Conservation (phyloP, 148 eudicot genomes). For the Amaranthus cruentus region DNA sequence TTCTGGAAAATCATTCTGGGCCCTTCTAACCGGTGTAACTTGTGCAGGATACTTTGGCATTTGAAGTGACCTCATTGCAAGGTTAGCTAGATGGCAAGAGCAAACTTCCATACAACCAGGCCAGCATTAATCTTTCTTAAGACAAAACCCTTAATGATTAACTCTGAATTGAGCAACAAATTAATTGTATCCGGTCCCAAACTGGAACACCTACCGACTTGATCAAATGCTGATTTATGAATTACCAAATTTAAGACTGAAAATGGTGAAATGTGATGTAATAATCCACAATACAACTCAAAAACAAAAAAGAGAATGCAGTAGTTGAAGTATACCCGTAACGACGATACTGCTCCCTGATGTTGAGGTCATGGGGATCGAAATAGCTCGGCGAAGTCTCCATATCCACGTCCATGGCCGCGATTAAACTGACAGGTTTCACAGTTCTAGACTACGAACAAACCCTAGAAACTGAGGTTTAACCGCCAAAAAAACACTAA, state of each 20-base stretch:
- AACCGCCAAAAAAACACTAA: slow-evolving; percentile 20
- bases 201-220: background rate
- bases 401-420: slow-evolving; percentile 63
- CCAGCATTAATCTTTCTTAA: too few species aligned
- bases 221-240: background rate
- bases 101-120: too few species aligned
- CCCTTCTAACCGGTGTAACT: too few species aligned
- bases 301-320: background rate
- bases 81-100: too few species aligned
- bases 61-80: too few species aligned
- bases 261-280: background rate
- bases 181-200: too few species aligned
- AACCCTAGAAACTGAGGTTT: slow-evolving; percentile 25
- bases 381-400: slow-evolving; percentile 72
- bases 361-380: slow-evolving; percentile 62
- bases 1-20: too few species aligned
- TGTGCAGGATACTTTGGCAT: too few species aligned
- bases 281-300: slow-evolving; percentile 13
- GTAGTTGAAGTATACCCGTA: slow-evolving; percentile 46
- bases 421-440: background rate
- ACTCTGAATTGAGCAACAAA: too few species aligned
- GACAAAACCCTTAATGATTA: too few species aligned
- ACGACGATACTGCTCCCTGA: slow-evolving; percentile 79
- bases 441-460: background rate
- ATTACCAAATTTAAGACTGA: background rate